phyloP scores from a whole-genome alignment of 2,329 filamentous ascomycete species.

The Diaporthe sp. region DNA sequence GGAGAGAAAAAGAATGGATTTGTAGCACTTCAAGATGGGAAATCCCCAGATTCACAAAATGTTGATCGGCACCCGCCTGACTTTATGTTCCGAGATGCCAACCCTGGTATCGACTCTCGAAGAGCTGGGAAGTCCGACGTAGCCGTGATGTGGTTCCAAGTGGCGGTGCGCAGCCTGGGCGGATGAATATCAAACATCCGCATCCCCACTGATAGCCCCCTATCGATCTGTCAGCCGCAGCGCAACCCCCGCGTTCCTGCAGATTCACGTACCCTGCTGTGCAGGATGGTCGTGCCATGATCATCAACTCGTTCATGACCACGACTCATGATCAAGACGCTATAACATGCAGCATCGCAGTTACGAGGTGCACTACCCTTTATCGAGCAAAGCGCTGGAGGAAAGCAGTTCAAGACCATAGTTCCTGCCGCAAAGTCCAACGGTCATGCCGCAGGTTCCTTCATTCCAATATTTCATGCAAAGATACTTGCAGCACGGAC shows the following conservation, averaged over 20 bases:
- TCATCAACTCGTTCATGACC: background rate
- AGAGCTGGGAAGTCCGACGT: slow-evolving; percentile 6
- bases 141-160: background rate
- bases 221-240: background rate
- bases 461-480: background rate
- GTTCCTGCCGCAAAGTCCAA: background rate
- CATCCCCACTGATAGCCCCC: slow-evolving; percentile 4
- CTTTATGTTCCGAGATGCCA: slow-evolving; percentile 6
- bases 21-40: background rate
- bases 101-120: background rate
- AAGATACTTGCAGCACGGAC: slow-evolving; percentile 19
- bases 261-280: background rate
- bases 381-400: background rate
- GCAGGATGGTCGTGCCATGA: background rate
- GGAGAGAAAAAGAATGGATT: background rate
- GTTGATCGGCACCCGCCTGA: background rate
- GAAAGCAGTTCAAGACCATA: background rate
- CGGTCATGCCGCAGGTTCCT: slow-evolving; percentile 4
- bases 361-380: slow-evolving; percentile 14
- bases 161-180: slow-evolving; percentile 2
- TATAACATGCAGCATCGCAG: background rate
- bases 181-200: slow-evolving; percentile 13
- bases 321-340: slow-evolving; percentile 13
- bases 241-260: background rate
- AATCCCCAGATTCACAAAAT: background rate